Conservation (phyloP, 768 basidiomycete genomes). For the Cystofilobasidium ferigula region DNA sequence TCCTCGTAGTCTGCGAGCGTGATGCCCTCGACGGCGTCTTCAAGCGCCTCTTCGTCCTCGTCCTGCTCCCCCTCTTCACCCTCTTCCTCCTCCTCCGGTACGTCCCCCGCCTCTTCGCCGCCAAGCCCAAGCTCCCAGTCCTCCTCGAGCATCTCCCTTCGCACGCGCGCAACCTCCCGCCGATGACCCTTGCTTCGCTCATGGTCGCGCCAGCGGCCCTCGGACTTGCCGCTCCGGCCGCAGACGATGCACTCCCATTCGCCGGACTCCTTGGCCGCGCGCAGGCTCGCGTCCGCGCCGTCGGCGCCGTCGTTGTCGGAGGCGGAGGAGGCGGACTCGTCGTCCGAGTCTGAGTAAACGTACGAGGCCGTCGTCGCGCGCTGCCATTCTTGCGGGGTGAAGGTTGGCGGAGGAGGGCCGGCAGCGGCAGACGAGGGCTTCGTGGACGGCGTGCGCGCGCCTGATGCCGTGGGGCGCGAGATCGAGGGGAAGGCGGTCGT, state of each 20-base stretch:
- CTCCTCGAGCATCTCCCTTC: slow-evolving; percentile 64
- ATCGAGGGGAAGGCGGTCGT: background rate
- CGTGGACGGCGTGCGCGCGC: background rate
- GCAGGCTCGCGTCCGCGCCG: slow-evolving; percentile 29
- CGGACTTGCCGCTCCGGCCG: slow-evolving; percentile 73
- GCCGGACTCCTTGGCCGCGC: slow-evolving; percentile 26
- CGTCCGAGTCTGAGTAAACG: slow-evolving; percentile 10
- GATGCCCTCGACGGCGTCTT: slow-evolving; percentile 21
- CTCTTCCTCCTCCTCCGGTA: slow-evolving; percentile 22
- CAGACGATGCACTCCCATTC: slow-evolving; percentile 79
- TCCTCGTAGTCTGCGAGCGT: slow-evolving; percentile 22
- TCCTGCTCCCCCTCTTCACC: slow-evolving; percentile 27
- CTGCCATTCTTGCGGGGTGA: slow-evolving; percentile 23
- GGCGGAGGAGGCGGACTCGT: slow-evolving; percentile 29
- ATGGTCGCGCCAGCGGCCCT: slow-evolving; percentile 91
- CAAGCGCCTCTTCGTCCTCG: slow-evolving; percentile 27
- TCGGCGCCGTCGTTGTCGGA: slow-evolving; percentile 31
- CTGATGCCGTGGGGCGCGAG: background rate
- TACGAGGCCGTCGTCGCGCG: background rate
- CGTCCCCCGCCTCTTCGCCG: slow-evolving; percentile 34
- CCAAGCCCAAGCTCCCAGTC: slow-evolving; percentile 53
- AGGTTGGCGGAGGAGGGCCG: background rate
- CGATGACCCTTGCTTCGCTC: slow-evolving; percentile 90
- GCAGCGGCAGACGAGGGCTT: background rate
- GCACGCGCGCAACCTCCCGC: slow-evolving; percentile 71